Conservation (phyloP, 495 filamentous ascomycete species). For the Pseudomonodictys pantanalensis region DNA sequence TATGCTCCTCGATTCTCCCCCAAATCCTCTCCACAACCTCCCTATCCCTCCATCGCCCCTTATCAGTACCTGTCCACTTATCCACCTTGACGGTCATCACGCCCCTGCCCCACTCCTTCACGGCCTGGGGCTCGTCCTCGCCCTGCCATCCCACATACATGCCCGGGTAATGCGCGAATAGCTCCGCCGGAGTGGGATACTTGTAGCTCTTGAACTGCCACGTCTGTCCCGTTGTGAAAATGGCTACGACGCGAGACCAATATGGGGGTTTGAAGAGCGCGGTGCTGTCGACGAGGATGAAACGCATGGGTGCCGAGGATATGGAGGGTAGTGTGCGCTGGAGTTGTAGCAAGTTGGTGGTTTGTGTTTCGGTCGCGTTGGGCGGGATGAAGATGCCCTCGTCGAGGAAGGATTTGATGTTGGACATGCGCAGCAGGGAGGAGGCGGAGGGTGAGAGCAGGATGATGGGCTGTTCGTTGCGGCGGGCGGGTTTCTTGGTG, state of each 20-base stretch:
- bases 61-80: constrained; percentile 58
- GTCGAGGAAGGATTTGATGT: constrained; percentile 94
- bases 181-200: constrained; percentile 82
- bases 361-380: constrained; percentile 61
- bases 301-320: constrained; percentile 71
- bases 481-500: constrained; percentile 53
- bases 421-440: constrained; percentile 93
- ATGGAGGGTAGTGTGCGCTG: constrained; percentile 74
- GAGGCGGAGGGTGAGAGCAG: constrained; percentile 97
- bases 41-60: constrained; percentile 81
- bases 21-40: constrained; percentile 94
- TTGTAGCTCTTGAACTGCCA: constrained; percentile 99
- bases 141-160: constrained; percentile 90
- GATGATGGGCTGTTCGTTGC: constrained; percentile 85
- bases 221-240: constrained; percentile 95
- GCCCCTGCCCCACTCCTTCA: constrained; percentile 80
- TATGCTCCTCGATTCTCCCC: constrained; percentile 82
- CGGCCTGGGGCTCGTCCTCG: constrained; percentile 70
- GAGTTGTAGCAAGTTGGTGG: constrained; percentile 77
- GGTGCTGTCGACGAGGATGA: constrained; percentile 89
- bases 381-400: constrained; percentile 76
- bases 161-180: constrained; percentile 84
- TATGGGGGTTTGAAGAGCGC: constrained; percentile 97
- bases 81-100: constrained; percentile 74
- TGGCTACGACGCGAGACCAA: constrained; percentile 91